Conservation (phyloP, 176 grass and related monocot genomes). For the Musa acuminata region DNA sequence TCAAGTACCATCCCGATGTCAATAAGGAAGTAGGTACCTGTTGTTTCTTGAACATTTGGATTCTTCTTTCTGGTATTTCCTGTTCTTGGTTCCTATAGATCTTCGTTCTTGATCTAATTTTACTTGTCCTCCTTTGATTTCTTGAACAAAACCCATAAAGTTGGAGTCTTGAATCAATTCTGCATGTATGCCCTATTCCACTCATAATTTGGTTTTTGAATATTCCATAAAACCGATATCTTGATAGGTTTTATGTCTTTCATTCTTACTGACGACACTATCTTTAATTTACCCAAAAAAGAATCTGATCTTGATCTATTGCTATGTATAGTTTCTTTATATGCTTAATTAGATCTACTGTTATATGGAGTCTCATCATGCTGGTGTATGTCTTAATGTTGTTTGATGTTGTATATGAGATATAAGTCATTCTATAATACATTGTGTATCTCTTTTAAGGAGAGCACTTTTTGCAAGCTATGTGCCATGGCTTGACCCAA, state of each 20-base stretch:
- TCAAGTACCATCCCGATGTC: conserved; percentile 78
- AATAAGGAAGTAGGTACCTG: conserved; percentile 50
- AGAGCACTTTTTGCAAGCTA: too few relatives aligned
- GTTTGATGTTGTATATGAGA: neutral
- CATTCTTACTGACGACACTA: neutral
- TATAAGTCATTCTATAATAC: too few relatives aligned
- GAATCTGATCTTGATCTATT: too few relatives aligned
- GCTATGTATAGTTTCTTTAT: too few relatives aligned
- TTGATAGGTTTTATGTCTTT: neutral
- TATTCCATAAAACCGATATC: too few relatives aligned
- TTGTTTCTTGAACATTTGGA: neutral
- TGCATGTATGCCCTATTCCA: neutral
- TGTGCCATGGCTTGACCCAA: too few relatives aligned
- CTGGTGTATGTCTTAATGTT: neutral
- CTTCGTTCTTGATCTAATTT: neutral
- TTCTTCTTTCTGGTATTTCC: neutral
- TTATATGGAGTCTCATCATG: neutral
- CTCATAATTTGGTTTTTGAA: too few relatives aligned
- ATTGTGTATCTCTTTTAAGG: too few relatives aligned
- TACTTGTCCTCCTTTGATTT: neutral
- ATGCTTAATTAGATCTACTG: neutral
- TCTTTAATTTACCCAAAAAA: too few relatives aligned
- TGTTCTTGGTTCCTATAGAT: neutral
- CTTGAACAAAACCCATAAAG: neutral
- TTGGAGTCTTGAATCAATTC: neutral